These are phyloP conservation scores for Xylariaceae sp. DNA, from an alignment of 2,329 filamentous ascomycete genomes.

Conservation along the genomic window DNA sequence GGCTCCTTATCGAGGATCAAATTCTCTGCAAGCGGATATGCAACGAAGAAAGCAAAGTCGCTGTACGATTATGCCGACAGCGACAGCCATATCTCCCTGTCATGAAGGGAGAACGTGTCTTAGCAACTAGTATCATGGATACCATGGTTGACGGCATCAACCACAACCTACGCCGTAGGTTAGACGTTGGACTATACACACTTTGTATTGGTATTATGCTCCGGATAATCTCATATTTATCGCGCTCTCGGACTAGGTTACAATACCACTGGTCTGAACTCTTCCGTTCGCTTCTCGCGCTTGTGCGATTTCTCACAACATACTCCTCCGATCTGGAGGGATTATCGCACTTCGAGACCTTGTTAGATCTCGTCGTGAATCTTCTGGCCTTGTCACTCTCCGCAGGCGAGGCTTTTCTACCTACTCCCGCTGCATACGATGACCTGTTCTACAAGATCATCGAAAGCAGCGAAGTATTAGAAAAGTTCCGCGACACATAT, in stretches of 20 bases:
- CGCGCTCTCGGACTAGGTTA: conserved; percentile 75
- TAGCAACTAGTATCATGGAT: conserved; percentile 76
- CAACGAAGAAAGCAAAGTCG: conserved; percentile 67
- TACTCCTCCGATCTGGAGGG: conserved; percentile 75
- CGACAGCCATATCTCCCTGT: conserved; percentile 79
- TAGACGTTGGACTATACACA: conserved; percentile 82
- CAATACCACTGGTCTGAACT: conserved; percentile 93
- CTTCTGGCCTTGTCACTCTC: conserved; percentile 80
- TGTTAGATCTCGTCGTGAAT: conserved; percentile 76
- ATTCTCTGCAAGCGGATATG: conserved; percentile 79
- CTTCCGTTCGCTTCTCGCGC: conserved; percentile 81
- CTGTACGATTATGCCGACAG: conserved; percentile 84
- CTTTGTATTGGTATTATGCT: conserved; percentile 78
- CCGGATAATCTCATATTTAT: conserved; percentile 78
- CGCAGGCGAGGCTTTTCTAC: conserved; percentile 84
- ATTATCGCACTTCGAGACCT: conserved; percentile 63
- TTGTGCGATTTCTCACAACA: conserved; percentile 85
- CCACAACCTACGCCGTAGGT: conserved; percentile 81
- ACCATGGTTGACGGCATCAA: conserved; percentile 87
- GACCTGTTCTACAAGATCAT: conserved; percentile 98
- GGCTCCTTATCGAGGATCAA: conserved; percentile 82
- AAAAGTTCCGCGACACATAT: conserved; percentile 79
- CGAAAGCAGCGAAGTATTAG: conserved; percentile 78
- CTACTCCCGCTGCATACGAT: conserved; percentile 82
- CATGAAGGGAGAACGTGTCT: conserved; percentile 65